phyloP scores from a whole-genome alignment of 495 filamentous ascomycete genomes.

The Penicillium steckii region DNA sequence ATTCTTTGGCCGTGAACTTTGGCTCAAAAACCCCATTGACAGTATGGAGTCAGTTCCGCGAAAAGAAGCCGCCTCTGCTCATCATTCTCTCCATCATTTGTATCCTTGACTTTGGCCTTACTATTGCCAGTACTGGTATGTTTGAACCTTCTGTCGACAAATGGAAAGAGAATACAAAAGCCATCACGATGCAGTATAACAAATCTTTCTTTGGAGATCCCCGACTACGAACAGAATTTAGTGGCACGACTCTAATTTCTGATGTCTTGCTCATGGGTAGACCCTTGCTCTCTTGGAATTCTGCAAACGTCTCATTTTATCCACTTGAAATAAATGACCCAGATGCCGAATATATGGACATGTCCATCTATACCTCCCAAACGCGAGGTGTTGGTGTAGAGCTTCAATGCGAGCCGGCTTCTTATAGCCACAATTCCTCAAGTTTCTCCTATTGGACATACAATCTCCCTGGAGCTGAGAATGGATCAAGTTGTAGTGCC shows the following conservation, averaged over 20 bases:
- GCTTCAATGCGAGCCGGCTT: constrained; percentile 8
- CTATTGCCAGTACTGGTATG: constrained; percentile 20
- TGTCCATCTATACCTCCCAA: constrained; percentile 7
- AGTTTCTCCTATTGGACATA: constrained; percentile 9
- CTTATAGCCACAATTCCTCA: background rate
- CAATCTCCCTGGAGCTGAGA: background rate
- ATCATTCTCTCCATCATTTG: constrained; percentile 10
- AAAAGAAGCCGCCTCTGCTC: constrained; percentile 3
- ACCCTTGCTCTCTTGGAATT: constrained; percentile 12
- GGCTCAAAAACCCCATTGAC: constrained; percentile 11
- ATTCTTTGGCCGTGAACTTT: constrained; percentile 18
- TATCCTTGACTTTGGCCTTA: constrained; percentile 15
- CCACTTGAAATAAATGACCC: constrained; percentile 8
- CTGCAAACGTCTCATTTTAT: constrained; percentile 5
- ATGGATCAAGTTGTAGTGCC: constrained; percentile 4
- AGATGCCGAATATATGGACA: background rate
- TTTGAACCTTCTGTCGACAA: constrained; percentile 18
- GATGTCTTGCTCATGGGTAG: background rate
- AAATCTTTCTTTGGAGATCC: constrained; percentile 9
- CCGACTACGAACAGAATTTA: constrained; percentile 1
- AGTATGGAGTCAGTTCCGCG: background rate
- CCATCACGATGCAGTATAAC: constrained; percentile 8
- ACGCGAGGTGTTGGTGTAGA: constrained; percentile 18
- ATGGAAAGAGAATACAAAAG: background rate
- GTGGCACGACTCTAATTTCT: constrained; percentile 10